Percentiles rank a stretch among this genome's conserved stretches.
Conservation (phyloP, 345 rosid species). For the Citropsis articulata region DNA sequence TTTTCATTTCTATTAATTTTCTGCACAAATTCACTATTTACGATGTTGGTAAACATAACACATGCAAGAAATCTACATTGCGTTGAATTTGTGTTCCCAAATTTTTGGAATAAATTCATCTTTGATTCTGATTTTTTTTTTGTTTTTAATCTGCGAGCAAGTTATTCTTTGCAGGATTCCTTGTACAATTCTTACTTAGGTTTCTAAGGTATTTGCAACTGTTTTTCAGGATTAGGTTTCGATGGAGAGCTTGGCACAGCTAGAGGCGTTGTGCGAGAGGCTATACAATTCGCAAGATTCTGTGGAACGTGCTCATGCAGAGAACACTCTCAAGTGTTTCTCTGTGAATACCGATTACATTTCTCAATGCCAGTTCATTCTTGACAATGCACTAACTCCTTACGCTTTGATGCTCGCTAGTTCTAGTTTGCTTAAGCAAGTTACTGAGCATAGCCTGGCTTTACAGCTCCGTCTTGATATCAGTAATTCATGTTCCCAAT, state of each 20-base stretch:
- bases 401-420: slow-evolving; percentile 99
- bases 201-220: background rate
- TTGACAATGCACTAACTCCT: slow-evolving; percentile 92
- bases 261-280: slow-evolving; percentile 97
- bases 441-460: slow-evolving; percentile 88
- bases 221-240: background rate
- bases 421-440: slow-evolving; percentile 94
- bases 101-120: background rate
- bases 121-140: background rate
- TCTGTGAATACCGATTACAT: slow-evolving; percentile 87
- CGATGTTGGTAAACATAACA: background rate
- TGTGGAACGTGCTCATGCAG: slow-evolving; percentile 87
- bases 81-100: background rate
- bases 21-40: background rate
- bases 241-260: slow-evolving; percentile 98
- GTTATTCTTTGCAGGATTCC: no score
- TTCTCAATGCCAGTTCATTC: slow-evolving; percentile 94
- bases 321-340: slow-evolving; percentile 88
- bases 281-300: slow-evolving; percentile 92
- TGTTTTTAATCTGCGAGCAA: no score
- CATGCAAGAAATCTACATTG: background rate
- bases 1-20: background rate
- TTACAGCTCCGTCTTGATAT: slow-evolving; percentile 91
- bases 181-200: no score
- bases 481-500: slow-evolving; percentile 35